phyloP scores from a whole-genome alignment of 2,329 filamentous ascomycete genomes.

The Colletotrichum coccodes region DNA sequence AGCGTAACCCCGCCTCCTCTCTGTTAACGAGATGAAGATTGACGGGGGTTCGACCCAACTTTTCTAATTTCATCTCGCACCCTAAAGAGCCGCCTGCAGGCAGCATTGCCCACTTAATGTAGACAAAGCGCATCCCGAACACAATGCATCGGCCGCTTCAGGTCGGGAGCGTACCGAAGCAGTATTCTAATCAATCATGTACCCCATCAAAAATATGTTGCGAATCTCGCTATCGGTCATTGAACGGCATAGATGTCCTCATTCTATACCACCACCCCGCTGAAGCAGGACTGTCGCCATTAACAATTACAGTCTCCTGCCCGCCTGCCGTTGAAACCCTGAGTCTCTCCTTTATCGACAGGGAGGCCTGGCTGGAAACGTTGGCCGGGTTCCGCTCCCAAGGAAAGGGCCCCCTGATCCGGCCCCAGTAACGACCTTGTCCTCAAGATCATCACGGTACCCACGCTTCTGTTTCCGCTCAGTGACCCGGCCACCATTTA shows the following conservation, averaged over 20 bases:
- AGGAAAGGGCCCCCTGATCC: constrained; percentile 11
- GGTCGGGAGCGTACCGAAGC: not conserved
- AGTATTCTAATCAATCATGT: not conserved
- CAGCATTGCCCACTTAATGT: not conserved
- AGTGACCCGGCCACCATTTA: constrained; percentile 3
- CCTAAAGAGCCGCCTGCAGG: not conserved
- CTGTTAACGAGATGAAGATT: not conserved
- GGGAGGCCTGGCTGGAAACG: not conserved
- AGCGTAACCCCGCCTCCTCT: not conserved
- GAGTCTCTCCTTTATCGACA: not conserved
- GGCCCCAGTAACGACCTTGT: constrained; percentile 9
- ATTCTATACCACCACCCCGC: constrained; percentile 15
- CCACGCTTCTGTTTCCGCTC: constrained; percentile 11
- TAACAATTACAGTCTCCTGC: not conserved
- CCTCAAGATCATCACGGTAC: constrained; percentile 20
- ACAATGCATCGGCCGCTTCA: not conserved
- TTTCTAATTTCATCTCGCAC: not conserved
- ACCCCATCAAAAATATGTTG: constrained; percentile 15
- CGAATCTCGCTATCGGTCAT: constrained; percentile 31
- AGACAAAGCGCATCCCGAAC: constrained; percentile 9
- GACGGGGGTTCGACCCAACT: not conserved
- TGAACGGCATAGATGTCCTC: constrained; percentile 1
- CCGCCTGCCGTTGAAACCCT: not conserved
- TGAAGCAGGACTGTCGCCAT: not conserved
- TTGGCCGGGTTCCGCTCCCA: constrained; percentile 11